Conservation (phyloP, 371 early-diverging fungal species). For the Thermomucor indicae-seudaticae region DNA sequence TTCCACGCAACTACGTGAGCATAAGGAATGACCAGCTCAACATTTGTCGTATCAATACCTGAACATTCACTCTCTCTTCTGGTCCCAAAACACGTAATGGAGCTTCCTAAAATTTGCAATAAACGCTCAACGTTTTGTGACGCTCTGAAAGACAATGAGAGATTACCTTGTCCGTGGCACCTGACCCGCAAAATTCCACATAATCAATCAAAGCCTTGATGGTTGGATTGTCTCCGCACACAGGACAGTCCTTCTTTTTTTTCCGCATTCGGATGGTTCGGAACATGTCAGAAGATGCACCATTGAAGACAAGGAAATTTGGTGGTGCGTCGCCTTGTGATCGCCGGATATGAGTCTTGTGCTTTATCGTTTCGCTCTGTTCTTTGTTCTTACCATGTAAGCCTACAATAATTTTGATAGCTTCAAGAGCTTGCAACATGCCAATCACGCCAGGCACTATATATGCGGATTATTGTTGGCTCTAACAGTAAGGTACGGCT, state of each 20-base stretch:
- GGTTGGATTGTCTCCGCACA: conserved; percentile 84
- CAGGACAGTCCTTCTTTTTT: conserved; percentile 67
- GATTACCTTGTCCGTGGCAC: conserved; percentile 70
- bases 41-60: too few species aligned
- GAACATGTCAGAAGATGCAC: conserved; percentile 67
- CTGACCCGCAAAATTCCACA: conserved; percentile 83
- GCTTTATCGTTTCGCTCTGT: not conserved
- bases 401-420: conserved; percentile 77
- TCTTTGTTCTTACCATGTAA: conserved; percentile 16
- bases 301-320: conserved; percentile 79
- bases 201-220: conserved; percentile 82
- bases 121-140: not conserved
- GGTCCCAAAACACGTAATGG: conserved; percentile 16
- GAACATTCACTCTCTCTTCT: conserved; percentile 26
- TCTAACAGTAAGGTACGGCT: not conserved
- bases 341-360: not conserved
- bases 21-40: too few species aligned
- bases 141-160: not conserved
- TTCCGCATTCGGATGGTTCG: conserved; percentile 75
- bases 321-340: conserved; percentile 40
- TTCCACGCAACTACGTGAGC: too few species aligned
- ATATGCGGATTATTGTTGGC: not conserved
- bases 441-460: conserved; percentile 95
- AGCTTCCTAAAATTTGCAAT: not conserved
- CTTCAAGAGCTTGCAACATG: conserved; percentile 92